Evolutionary conservation across 768 basidiomycete species (phyloP), one percentile per base, ranked within the genome.

Genomic region (Russula sp.): DNA sequence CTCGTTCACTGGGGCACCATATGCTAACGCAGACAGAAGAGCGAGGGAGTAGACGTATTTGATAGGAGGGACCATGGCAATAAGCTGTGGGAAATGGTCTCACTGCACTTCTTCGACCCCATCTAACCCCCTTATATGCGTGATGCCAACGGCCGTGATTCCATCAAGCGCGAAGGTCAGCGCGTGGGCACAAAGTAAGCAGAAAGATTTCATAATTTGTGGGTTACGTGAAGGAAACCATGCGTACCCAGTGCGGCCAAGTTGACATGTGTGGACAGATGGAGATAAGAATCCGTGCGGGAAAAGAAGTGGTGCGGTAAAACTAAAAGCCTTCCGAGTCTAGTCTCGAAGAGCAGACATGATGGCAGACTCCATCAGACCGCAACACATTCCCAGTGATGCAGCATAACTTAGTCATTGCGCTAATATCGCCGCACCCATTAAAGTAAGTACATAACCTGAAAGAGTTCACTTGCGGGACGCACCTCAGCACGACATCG

Each of bases 31-130:
- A 2, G 56, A 49, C 9, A 63, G 49, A 38, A 11, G 51, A 24
- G 38, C 38, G 18, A 57, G 20, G 28, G 42, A 5, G 38, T 13
- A 22, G 48, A 49, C 9, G 18, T 14, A 49, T 30, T 24, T 62
- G n/a, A 57, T 13, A 38, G 22, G 44, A 24, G 55, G 10, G 26
- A 13, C 48, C 61, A 62, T 62, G 53, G 22, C 1, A 7, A 46
- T 20, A 14, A n/a, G 14, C 20, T 8, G 32, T 9, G 48, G 54
- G n/a, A 42, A 55, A 18, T 32, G 42, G 34, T 18, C 6, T 18
- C 60, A 20, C 56, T 20, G 8, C 22, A 16, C 9, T 55, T 42
- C 26, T 24, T n/a, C 22, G 16, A 7, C 5, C 11, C 5, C 13
- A 7, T 42, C 40, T 20, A 14, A 11, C 2, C 40, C 4, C 11